These are phyloP conservation scores for Amauroascus niger DNA, from an alignment of 2,329 filamentous ascomycete species.

Conservation along the genomic window DNA sequence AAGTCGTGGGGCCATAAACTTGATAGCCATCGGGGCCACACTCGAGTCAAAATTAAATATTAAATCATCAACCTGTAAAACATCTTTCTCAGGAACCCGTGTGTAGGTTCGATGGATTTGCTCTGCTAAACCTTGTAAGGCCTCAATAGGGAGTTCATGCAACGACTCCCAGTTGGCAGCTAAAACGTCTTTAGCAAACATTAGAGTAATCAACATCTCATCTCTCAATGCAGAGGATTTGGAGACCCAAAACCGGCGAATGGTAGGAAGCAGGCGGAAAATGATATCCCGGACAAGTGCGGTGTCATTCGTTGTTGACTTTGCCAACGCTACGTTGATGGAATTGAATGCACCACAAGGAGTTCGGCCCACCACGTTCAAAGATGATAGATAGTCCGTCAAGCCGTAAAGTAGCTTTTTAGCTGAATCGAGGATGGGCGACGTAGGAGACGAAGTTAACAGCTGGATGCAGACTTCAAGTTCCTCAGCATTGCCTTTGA, in stretches of 20 bases:
- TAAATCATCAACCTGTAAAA: constrained; percentile 70
- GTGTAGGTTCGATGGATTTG: constrained; percentile 70
- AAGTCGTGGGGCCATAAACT: constrained; percentile 30
- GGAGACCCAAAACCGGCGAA: constrained; percentile 68
- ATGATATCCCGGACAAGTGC: constrained; percentile 52
- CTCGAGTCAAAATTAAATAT: constrained; percentile 39
- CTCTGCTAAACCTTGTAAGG: constrained; percentile 57
- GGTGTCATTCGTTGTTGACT: constrained; percentile 59
- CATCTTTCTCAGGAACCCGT: constrained; percentile 57
- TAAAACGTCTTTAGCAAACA: constrained; percentile 54
- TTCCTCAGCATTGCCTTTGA: constrained; percentile 38
- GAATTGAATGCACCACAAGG: constrained; percentile 66
- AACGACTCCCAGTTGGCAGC: constrained; percentile 31
- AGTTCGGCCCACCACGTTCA: constrained; percentile 50
- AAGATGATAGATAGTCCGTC: constrained; percentile 52
- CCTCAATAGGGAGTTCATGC: constrained; percentile 33
- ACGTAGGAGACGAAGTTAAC: constrained; percentile 57
- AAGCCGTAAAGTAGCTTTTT: constrained; percentile 48
- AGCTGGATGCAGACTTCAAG: constrained; percentile 57
- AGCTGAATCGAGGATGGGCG: constrained; percentile 51
- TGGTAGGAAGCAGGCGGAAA: constrained; percentile 55
- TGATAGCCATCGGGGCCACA: constrained; percentile 29
- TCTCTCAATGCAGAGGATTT: constrained; percentile 59
- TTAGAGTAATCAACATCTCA: constrained; percentile 65
- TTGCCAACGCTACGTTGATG: constrained; percentile 60